These are phyloP conservation scores for Yamadazyma taylorii DNA, from an alignment of 1,139 yeast species.

Conservation along the genomic window DNA sequence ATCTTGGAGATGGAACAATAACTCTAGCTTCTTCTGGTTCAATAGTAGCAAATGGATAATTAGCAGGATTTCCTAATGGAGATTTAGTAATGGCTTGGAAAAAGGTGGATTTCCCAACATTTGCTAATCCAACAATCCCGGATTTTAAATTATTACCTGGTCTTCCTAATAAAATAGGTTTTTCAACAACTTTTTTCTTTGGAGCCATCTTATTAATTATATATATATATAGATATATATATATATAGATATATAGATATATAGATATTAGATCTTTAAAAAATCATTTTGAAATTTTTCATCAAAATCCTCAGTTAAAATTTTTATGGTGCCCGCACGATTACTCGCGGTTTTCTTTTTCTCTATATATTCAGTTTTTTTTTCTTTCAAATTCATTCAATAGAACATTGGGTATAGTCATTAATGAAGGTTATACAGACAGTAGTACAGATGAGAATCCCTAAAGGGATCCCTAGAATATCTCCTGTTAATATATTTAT, in stretches of 20 bases:
- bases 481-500: not conserved
- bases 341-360: not conserved
- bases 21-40: conserved; percentile 99
- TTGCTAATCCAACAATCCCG: conserved; percentile 96
- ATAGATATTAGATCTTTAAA: not conserved
- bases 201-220: conserved; percentile 95
- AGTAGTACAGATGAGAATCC: too few species aligned
- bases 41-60: conserved; percentile 97
- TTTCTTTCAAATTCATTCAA: too few species aligned
- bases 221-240: too few species aligned
- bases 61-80: conserved; percentile 97
- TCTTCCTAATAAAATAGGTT: conserved; percentile 90
- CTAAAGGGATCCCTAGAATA: too few species aligned
- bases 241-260: too few species aligned
- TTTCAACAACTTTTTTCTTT: conserved; percentile 83
- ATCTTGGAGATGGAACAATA: conserved; percentile 89
- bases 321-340: conserved; percentile 12
- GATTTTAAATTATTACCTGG: conserved; percentile 97
- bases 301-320: conserved; percentile 5
- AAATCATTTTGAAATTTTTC: conserved; percentile 1
- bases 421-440: too few species aligned
- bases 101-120: conserved; percentile 93
- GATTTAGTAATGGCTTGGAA: conserved; percentile 87
- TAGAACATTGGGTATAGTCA: too few species aligned
- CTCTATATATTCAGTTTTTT: too few species aligned